phyloP scores from a whole-genome alignment of 108 stramenopile genomes.

The Cylindrotheca closterium region DNA sequence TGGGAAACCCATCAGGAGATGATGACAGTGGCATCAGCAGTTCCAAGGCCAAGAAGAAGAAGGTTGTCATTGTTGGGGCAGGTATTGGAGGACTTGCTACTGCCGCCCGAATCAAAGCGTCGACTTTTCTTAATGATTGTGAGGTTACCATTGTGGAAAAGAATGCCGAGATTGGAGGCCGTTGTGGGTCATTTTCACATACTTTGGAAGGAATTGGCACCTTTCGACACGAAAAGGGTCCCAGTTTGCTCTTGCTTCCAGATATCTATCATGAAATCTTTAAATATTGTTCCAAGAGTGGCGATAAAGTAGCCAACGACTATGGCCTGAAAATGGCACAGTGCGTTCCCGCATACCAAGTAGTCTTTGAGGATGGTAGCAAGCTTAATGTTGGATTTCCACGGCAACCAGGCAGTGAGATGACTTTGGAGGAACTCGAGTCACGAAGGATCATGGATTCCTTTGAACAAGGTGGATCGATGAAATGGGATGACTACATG shows the following conservation, averaged over 20 bases:
- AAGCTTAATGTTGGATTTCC: constrained; percentile 70
- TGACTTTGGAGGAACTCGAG: constrained; percentile 6
- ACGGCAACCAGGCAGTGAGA: constrained; percentile 5
- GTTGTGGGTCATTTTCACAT: constrained; percentile 71
- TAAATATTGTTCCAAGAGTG: constrained; percentile 34
- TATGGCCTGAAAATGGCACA: constrained; percentile 68
- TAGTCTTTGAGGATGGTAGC: constrained; percentile 82
- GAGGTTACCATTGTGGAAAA: constrained; percentile 67
- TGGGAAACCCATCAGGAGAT: too few relatives aligned
- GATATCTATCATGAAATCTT: constrained; percentile 65
- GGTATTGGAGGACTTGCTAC: constrained; percentile 31
- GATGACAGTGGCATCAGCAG: too few relatives aligned
- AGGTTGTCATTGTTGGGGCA: constrained; percentile 15
- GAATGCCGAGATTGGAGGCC: constrained; percentile 55
- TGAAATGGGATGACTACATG: constrained; percentile 76
- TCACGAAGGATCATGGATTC: constrained; percentile 45
- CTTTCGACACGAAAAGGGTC: constrained; percentile 84
- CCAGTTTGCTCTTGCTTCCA: constrained; percentile 64
- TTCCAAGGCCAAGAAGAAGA: too few relatives aligned
- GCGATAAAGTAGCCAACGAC: constrained; percentile 28
- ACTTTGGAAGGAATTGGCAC: constrained; percentile 30
- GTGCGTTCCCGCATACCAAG: constrained; percentile 81
- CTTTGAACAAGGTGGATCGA: constrained; percentile 54
- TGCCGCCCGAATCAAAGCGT: constrained; percentile 54
- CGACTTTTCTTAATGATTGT: neutral